Evolutionary conservation across 202 grass and related monocot species (phyloP).

Genomic region (Setaria viridis): DNA sequence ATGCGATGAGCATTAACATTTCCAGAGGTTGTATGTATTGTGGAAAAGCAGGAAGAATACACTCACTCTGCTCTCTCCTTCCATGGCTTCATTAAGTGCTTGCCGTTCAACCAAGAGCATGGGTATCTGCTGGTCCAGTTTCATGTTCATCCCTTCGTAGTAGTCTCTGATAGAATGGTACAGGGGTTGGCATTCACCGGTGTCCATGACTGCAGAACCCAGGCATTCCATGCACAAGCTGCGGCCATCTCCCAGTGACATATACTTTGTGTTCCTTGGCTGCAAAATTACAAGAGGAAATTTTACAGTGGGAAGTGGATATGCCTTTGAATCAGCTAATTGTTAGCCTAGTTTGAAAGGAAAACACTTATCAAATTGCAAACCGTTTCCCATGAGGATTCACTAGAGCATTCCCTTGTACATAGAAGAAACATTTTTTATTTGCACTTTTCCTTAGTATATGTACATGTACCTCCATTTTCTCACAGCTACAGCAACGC

Average conservation of each 20-base stretch:
- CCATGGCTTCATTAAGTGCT: constrained; percentile 98
- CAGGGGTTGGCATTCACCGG: constrained; percentile 82
- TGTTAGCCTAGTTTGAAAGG: neutral
- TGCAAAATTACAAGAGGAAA: constrained; percentile 41
- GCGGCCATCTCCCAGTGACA: constrained; percentile 82
- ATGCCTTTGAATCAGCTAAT: neutral
- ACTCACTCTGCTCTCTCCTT: constrained; percentile 93
- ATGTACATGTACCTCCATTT: constrained; percentile 84
- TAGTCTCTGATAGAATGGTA: constrained; percentile 96
- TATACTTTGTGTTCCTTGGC: constrained; percentile 83
- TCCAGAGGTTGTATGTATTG: neutral
- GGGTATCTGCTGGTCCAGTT: constrained; percentile 96
- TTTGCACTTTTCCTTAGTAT: neutral
- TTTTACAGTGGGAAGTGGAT: constrained; percentile 1
- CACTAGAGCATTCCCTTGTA: neutral
- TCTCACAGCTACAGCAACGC: constrained; percentile 96
- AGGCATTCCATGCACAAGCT: constrained; percentile 94
- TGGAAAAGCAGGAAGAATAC: neutral
- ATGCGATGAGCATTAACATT: neutral
- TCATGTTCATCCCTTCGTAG: constrained; percentile 99
- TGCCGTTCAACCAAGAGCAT: constrained; percentile 98
- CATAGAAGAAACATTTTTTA: neutral
- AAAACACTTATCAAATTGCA: neutral
- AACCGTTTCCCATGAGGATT: constrained; percentile 10
- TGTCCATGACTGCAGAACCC: constrained; percentile 90